A percentile compares a stretch with the other conserved stretches of the same genome.
Conservation (phyloP, 106 monocot genomes). For the Cymbidium sinense region DNA sequence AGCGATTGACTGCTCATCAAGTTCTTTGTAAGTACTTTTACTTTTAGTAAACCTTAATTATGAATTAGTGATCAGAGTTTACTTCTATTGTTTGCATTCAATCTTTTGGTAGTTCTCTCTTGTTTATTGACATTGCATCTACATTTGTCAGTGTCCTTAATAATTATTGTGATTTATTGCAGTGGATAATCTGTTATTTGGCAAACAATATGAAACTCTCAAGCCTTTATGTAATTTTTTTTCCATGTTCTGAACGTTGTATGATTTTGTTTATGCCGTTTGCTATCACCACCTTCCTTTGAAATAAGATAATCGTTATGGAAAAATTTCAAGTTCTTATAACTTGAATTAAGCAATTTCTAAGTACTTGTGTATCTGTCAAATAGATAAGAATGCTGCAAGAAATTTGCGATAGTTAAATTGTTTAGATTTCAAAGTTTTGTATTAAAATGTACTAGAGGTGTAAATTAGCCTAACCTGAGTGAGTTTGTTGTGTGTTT, state of each 20-base stretch:
- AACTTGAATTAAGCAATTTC: neutral
- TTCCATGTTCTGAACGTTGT: neutral
- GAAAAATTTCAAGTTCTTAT: neutral
- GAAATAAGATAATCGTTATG: neutral
- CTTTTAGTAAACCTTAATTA: neutral
- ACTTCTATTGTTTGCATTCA: neutral
- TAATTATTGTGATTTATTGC: neutral
- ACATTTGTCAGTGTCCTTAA: neutral
- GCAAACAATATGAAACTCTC: neutral
- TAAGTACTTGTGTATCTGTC: neutral
- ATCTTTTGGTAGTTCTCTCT: neutral
- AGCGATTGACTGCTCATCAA: conserved; percentile 20
- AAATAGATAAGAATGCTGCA: neutral
- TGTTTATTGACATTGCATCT: neutral
- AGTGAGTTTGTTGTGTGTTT: too few relatives aligned
- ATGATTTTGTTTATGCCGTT: neutral
- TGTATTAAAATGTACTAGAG: neutral
- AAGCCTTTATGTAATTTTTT: neutral
- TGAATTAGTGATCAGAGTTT: neutral
- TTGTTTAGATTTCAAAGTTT: neutral
- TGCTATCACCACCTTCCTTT: neutral
- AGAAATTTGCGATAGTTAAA: neutral
- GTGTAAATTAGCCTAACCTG: too few relatives aligned
- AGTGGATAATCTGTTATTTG: neutral
- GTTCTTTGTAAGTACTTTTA: conserved; percentile 20